phyloP scores from a whole-genome alignment of 83 land plant species.

The Picea mariana region DNA sequence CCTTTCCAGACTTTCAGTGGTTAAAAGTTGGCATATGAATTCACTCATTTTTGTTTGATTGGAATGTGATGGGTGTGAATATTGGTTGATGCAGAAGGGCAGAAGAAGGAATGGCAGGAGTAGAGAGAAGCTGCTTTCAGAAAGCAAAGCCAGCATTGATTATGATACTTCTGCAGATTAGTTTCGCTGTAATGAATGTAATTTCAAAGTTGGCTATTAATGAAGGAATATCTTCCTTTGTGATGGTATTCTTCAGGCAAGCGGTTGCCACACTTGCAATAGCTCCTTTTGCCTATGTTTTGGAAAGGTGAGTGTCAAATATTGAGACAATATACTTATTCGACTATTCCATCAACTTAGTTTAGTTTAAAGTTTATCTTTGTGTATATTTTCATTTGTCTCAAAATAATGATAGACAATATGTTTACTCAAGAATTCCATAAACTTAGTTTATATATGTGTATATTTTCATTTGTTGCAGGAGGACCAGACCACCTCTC shows the following conservation, averaged over 20 bases:
- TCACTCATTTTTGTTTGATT: too few relatives aligned
- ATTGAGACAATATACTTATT: background rate
- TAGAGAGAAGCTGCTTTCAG: background rate
- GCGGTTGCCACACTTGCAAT: background rate
- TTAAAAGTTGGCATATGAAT: too few relatives aligned
- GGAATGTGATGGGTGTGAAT: too few relatives aligned
- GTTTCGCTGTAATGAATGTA: background rate
- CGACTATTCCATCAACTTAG: background rate
- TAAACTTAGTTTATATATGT: background rate
- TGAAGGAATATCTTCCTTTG: background rate
- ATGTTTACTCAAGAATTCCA: background rate
- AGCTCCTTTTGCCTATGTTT: background rate
- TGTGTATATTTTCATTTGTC: background rate
- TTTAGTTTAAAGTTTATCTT: background rate
- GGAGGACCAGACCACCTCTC: constrained; percentile 39
- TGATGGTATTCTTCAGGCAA: background rate
- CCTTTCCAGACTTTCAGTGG: too few relatives aligned
- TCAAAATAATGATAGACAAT: constrained; percentile 5
- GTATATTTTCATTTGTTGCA: constrained; percentile 17
- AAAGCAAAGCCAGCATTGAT: background rate
- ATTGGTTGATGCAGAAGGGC: too few relatives aligned
- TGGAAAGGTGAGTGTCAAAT: background rate
- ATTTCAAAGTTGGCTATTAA: background rate
- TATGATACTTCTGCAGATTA: background rate
- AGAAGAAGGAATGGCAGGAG: too few relatives aligned